phyloP scores from a whole-genome alignment of 306 rosid species.

The Prunus persica region DNA sequence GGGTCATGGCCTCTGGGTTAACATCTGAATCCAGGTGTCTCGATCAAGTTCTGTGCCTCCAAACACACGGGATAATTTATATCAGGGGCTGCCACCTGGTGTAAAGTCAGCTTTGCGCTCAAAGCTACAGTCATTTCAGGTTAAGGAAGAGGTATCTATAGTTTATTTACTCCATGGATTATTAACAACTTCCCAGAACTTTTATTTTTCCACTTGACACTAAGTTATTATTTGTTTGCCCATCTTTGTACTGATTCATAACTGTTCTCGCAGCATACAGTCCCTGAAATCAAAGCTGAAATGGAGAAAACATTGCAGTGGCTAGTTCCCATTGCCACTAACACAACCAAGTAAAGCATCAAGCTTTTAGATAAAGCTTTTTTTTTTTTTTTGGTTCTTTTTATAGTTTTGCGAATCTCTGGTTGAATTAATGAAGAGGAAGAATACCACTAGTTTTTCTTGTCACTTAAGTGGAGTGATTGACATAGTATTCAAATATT shows the following conservation, averaged over 20 bases:
- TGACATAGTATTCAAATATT: neutral
- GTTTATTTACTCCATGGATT: neutral
- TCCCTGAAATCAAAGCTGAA: conserved; percentile 88
- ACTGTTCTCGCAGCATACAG: conserved; percentile 60
- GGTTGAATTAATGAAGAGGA: neutral
- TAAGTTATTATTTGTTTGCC: neutral
- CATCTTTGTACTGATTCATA: neutral
- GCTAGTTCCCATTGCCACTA: conserved; percentile 91
- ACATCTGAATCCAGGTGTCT: conserved; percentile 58
- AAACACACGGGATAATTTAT: conserved; percentile 89
- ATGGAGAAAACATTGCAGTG: conserved; percentile 93
- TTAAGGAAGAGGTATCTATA: conserved; percentile 79
- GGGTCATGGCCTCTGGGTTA: neutral
- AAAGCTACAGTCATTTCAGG: conserved; percentile 72
- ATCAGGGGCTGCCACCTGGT: conserved; percentile 91
- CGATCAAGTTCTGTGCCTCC: conserved; percentile 96
- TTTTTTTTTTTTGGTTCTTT: neutral
- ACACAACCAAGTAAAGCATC: conserved; percentile 80
- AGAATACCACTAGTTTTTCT: neutral
- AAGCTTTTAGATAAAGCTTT: neutral
- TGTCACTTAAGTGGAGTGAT: neutral
- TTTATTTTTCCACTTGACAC: neutral
- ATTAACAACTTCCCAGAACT: neutral
- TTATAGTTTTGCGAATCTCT: neutral
- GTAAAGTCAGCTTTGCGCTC: conserved; percentile 85